Conservation (phyloP, 2,329 filamentous ascomycete genomes). For the Fusarium falciforme region DNA sequence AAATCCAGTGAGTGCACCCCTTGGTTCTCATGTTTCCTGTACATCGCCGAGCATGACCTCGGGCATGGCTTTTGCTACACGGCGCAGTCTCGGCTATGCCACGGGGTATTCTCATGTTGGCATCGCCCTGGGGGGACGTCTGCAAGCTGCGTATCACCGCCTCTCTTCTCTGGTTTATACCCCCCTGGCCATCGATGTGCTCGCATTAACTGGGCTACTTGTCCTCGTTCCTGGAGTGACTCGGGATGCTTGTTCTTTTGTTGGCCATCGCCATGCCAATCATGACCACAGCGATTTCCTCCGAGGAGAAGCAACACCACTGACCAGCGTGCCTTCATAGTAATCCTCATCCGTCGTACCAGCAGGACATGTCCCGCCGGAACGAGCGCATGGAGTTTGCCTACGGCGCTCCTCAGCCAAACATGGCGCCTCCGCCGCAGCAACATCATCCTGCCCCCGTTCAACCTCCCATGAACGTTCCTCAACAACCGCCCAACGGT, state of each 20-base stretch:
- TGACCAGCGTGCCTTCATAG: constrained; percentile 47
- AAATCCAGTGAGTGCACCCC: constrained; percentile 70
- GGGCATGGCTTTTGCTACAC: constrained; percentile 30
- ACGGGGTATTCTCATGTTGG: constrained; percentile 30
- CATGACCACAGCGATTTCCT: constrained; percentile 41
- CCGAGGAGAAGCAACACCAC: constrained; percentile 42
- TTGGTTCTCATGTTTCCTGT: constrained; percentile 49
- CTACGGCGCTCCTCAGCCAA: constrained; percentile 54
- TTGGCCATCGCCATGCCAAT: constrained; percentile 35
- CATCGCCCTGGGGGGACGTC: neutral
- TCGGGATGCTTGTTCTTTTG: neutral
- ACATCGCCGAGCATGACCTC: constrained; percentile 38
- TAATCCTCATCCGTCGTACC: constrained; percentile 59
- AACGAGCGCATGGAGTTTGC: constrained; percentile 58
- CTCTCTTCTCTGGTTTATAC: constrained; percentile 34
- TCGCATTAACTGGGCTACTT: constrained; percentile 25
- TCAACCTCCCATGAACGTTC: constrained; percentile 55
- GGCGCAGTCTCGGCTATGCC: constrained; percentile 29
- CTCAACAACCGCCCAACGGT: constrained; percentile 52
- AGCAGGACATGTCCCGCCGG: constrained; percentile 62
- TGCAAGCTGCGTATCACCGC: constrained; percentile 8
- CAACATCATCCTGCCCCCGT: constrained; percentile 53
- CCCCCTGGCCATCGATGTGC: constrained; percentile 25
- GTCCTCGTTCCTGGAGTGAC: constrained; percentile 16
- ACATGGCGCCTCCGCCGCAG: constrained; percentile 51